Conservation (phyloP, 371 early-diverging fungal genomes). For the Paraphysoderma sedebokerense region DNA sequence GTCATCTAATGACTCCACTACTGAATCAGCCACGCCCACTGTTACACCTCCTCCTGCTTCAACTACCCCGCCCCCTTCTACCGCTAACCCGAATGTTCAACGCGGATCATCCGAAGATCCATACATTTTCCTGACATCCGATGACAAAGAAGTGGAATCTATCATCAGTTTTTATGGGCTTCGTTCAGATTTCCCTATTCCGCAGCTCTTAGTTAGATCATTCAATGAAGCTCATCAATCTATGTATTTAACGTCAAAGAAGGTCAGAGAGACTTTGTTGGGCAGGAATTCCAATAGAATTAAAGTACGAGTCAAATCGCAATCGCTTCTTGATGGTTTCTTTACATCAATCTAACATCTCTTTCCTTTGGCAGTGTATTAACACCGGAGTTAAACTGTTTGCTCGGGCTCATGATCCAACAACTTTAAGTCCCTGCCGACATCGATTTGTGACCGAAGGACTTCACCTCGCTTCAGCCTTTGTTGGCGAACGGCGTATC, state of each 20-base stretch:
- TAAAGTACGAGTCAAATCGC: constrained; percentile 20
- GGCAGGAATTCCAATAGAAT: constrained; percentile 44
- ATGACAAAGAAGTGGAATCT: constrained; percentile 31
- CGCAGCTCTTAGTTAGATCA: constrained; percentile 68
- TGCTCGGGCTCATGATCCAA: constrained; percentile 31
- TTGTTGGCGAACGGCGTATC: constrained; percentile 31
- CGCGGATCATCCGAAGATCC: constrained; percentile 39
- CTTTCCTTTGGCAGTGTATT: constrained; percentile 30
- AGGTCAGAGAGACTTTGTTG: constrained; percentile 49
- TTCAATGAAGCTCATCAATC: constrained; percentile 44
- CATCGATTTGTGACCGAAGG: constrained; percentile 71
- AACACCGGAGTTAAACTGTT: constrained; percentile 80
- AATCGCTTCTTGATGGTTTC: neutral
- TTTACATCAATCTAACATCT: neutral
- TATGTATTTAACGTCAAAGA: constrained; percentile 58
- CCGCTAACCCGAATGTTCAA: constrained; percentile 31
- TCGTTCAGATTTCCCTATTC: constrained; percentile 42
- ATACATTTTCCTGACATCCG: constrained; percentile 43
- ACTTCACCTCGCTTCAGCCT: constrained; percentile 40
- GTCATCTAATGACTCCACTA: neutral
- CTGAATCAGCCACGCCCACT: neutral
- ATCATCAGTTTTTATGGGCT: constrained; percentile 53
- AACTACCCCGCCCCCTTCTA: neutral
- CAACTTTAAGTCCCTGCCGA: constrained; percentile 31
- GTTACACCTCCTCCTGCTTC: neutral